phyloP scores from a whole-genome alignment of 2,329 filamentous ascomycete species.

The Lasiodiplodia hormozganensis region DNA sequence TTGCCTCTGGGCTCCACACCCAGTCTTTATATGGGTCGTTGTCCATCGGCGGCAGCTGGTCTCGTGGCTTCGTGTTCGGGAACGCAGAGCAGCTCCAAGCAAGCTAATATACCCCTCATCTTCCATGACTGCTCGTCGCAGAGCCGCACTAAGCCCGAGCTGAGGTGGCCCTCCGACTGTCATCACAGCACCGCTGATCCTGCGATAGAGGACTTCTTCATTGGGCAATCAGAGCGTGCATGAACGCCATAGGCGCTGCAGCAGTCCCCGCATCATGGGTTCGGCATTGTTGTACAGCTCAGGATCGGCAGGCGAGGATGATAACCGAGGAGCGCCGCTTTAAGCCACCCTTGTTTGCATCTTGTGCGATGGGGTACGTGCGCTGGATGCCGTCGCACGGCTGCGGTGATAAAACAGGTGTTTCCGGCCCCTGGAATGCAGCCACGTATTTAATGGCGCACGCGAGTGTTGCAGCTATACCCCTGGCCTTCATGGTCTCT shows the following conservation, averaged over 20 bases:
- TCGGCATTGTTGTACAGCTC: not conserved
- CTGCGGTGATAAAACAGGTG: not conserved
- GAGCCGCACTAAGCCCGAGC: slow-evolving; percentile 15
- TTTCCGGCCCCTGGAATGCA: slow-evolving; percentile 1
- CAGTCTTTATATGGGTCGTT: not conserved
- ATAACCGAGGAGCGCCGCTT: slow-evolving; percentile 1
- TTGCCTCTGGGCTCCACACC: not conserved
- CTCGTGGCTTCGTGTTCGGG: not conserved
- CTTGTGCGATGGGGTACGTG: not conserved
- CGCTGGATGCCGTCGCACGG: not conserved
- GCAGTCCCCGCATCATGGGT: slow-evolving; percentile 1
- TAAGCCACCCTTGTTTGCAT: not conserved
- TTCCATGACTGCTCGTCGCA: not conserved
- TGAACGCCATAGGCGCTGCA: not conserved
- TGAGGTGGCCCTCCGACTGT: not conserved
- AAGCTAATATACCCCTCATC: slow-evolving; percentile 20
- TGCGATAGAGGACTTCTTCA: not conserved
- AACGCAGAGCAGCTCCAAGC: not conserved
- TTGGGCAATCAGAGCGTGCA: not conserved
- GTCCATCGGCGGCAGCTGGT: not conserved
- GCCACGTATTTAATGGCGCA: slow-evolving; percentile 12
- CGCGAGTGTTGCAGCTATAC: not conserved
- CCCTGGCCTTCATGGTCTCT: not conserved
- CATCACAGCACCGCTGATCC: slow-evolving; percentile 1
- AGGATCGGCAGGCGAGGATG: not conserved